phyloP scores from a whole-genome alignment of 1,139 yeast species.

The Lodderomyces parapsilosis region DNA sequence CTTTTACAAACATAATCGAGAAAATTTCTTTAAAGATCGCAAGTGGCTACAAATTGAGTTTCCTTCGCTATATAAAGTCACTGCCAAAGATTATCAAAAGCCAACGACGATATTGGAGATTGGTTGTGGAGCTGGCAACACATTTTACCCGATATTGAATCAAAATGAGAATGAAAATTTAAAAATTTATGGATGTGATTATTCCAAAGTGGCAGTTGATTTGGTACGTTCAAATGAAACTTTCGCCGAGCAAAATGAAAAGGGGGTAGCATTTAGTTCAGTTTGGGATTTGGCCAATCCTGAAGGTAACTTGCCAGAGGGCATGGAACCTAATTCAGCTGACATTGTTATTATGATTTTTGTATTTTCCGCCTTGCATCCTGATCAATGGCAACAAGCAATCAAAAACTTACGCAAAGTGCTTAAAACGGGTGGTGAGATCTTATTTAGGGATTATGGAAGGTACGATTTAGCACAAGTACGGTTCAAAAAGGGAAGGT shows the following conservation, averaged over 20 bases:
- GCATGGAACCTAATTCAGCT: slow-evolving; percentile 75
- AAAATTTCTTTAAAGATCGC: slow-evolving; percentile 92
- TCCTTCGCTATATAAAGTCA: slow-evolving; percentile 78
- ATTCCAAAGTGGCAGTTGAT: slow-evolving; percentile 86
- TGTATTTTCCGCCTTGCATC: slow-evolving; percentile 89
- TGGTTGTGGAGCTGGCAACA: slow-evolving; percentile 99
- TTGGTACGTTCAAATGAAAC: slow-evolving; percentile 64
- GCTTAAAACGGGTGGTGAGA: slow-evolving; percentile 89
- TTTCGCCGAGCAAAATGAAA: slow-evolving; percentile 45
- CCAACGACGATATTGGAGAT: slow-evolving; percentile 78
- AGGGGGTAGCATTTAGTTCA: slow-evolving; percentile 71
- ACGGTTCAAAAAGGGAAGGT: slow-evolving; percentile 84
- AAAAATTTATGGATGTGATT: slow-evolving; percentile 83
- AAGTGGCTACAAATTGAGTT: slow-evolving; percentile 96
- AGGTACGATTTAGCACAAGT: slow-evolving; percentile 95
- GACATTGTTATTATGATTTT: slow-evolving; percentile 93
- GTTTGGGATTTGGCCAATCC: slow-evolving; percentile 95
- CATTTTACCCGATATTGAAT: slow-evolving; percentile 82
- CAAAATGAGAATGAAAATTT: slow-evolving; percentile 81
- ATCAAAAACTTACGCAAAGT: slow-evolving; percentile 64
- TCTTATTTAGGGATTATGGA: slow-evolving; percentile 91
- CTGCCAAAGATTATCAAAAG: slow-evolving; percentile 63
- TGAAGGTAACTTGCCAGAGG: slow-evolving; percentile 75
- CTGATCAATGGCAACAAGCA: slow-evolving; percentile 87
- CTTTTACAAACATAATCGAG: slow-evolving; percentile 85